Percentiles rank a stretch among this genome's conserved stretches.
Conservation (phyloP, 768 basidiomycete species). For the Daedaleopsis sinensis region DNA sequence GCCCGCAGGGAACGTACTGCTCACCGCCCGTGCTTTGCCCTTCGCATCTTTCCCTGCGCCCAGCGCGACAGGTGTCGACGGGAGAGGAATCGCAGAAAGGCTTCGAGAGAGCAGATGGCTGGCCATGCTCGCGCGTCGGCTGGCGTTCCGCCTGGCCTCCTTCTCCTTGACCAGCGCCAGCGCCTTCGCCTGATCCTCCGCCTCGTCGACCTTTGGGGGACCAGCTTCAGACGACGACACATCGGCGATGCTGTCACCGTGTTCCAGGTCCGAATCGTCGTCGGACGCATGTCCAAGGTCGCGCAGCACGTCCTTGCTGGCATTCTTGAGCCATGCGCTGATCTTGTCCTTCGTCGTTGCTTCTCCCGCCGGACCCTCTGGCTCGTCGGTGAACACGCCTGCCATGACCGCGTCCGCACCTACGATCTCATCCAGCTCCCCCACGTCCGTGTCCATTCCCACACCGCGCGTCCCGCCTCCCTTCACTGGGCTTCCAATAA, state of each 20-base stretch:
- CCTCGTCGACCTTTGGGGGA: slow-evolving; percentile 11
- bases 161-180: slow-evolving; percentile 2
- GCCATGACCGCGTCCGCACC: neutral
- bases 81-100: slow-evolving; percentile 50
- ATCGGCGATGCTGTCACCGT: neutral
- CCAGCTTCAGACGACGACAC: neutral
- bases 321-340: slow-evolving; percentile 15
- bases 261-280: slow-evolving; percentile 1
- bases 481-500: slow-evolving; percentile 51
- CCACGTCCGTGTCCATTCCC: slow-evolving; percentile 2
- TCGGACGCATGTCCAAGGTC: slow-evolving; percentile 8
- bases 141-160: slow-evolving; percentile 42
- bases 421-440: neutral
- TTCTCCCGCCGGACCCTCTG: neutral
- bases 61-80: slow-evolving; percentile 31
- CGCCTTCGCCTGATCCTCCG: slow-evolving; percentile 6
- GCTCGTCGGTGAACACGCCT: neutral
- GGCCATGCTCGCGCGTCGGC: slow-evolving; percentile 59
- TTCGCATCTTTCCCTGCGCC: slow-evolving; percentile 13
- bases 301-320: slow-evolving; percentile 10
- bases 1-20: slow-evolving; percentile 15
- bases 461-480: slow-evolving; percentile 12
- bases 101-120: slow-evolving; percentile 67
- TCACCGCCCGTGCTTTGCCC: slow-evolving; percentile 22
- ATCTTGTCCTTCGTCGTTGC: slow-evolving; percentile 14